These are phyloP conservation scores for Saturnispora dispora DNA, from an alignment of 805 yeast genomes.

Conservation along the genomic window DNA sequence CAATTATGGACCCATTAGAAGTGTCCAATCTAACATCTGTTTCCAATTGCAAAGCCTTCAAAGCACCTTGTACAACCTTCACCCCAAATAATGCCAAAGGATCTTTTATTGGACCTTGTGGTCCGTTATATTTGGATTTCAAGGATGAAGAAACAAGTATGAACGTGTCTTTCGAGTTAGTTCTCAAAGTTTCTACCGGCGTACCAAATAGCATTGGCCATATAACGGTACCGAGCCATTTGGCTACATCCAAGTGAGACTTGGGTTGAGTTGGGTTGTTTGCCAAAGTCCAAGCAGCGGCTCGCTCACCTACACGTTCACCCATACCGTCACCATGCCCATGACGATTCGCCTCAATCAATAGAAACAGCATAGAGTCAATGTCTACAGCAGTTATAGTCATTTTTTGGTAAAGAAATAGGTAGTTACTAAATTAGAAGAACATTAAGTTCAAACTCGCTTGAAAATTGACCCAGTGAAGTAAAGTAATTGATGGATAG, in stretches of 20 bases:
- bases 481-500: background rate
- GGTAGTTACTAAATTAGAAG: background rate
- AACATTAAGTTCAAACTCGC: background rate
- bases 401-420: background rate
- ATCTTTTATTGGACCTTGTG: slow-evolving; percentile 36
- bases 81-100: slow-evolving; percentile 7
- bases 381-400: background rate
- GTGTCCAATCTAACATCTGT: slow-evolving; percentile 1
- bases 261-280: slow-evolving; percentile 27
- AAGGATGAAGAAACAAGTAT: slow-evolving; percentile 58
- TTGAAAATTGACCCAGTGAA: background rate
- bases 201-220: slow-evolving; percentile 77
- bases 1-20: background rate
- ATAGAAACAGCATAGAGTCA: background rate
- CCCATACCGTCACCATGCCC: slow-evolving; percentile 12
- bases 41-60: slow-evolving; percentile 1
- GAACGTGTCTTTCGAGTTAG: slow-evolving; percentile 83
- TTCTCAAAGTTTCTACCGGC: slow-evolving; percentile 85
- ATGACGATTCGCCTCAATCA: background rate
- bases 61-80: slow-evolving; percentile 1
- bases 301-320: slow-evolving; percentile 11
- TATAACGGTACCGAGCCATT: slow-evolving; percentile 84
- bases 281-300: slow-evolving; percentile 29
- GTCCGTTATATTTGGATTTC: slow-evolving; percentile 41
- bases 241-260: slow-evolving; percentile 66